Conservation (phyloP, 2,329 filamentous ascomycete species). For the Aureobasidium sp. region DNA sequence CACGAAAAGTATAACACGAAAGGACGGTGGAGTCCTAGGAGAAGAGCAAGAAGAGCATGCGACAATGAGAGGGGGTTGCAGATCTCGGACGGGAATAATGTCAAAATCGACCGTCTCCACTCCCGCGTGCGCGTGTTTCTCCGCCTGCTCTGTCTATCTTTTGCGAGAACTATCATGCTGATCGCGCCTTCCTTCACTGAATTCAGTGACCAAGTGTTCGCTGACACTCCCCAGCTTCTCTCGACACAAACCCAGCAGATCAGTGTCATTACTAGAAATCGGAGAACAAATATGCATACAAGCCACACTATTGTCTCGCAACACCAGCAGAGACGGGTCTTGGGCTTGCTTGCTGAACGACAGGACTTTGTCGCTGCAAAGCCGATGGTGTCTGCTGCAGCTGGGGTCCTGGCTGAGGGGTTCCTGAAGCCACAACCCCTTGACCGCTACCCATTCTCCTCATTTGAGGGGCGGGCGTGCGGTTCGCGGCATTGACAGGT, state of each 20-base stretch:
- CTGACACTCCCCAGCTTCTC: background rate
- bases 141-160: background rate
- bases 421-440: slow-evolving; percentile 16
- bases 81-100: background rate
- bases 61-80: background rate
- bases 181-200: background rate
- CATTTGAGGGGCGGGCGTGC: slow-evolving; percentile 37
- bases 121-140: background rate
- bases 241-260: background rate
- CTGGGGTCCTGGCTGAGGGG: slow-evolving; percentile 19
- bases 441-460: slow-evolving; percentile 33
- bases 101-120: background rate
- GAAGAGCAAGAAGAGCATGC: background rate
- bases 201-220: background rate
- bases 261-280: too few species aligned
- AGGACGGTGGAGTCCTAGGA: background rate
- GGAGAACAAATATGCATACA: background rate
- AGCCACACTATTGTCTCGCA: slow-evolving; percentile 29
- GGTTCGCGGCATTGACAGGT: slow-evolving; percentile 24
- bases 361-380: slow-evolving; percentile 35
- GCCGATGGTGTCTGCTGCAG: slow-evolving; percentile 23
- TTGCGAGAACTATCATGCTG: background rate
- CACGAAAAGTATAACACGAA: background rate
- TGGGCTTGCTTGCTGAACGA: slow-evolving; percentile 33
- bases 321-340: slow-evolving; percentile 35